phyloP scores from a whole-genome alignment of 768 basidiomycete species.

The Termitomyces sp. region DNA sequence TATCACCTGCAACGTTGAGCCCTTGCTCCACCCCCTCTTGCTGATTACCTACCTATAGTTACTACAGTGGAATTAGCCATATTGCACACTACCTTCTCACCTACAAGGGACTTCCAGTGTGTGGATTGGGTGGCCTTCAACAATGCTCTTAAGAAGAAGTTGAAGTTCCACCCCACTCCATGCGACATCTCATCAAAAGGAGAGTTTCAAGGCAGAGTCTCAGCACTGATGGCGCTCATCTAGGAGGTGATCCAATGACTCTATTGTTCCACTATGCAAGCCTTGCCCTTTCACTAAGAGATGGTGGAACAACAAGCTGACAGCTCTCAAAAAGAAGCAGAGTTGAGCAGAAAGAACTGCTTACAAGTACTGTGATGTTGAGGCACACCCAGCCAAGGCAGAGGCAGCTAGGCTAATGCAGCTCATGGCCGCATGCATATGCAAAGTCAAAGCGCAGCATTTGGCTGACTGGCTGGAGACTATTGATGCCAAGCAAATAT shows the following conservation, averaged over 20 bases:
- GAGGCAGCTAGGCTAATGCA: not conserved
- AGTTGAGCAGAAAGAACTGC: not conserved
- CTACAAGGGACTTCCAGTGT: no score
- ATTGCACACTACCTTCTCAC: no score
- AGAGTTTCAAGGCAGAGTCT: conserved; percentile 1
- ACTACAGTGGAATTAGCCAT: no score
- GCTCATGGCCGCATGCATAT: not conserved
- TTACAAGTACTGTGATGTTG: not conserved
- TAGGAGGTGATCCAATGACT: not conserved
- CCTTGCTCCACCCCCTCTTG: no score
- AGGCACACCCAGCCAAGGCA: not conserved
- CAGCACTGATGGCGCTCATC: conserved; percentile 2
- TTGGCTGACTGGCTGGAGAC: not conserved
- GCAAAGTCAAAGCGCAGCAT: not conserved
- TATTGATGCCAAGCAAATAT: not conserved
- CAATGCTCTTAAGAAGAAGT: not conserved
- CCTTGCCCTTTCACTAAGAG: conserved; percentile 13
- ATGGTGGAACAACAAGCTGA: not conserved
- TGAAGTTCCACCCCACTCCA: not conserved
- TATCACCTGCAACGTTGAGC: no score
- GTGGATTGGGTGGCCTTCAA: not conserved
- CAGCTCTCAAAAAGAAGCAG: not conserved
- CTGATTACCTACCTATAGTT: no score
- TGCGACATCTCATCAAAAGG: not conserved
- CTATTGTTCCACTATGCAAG: not conserved